Percentiles rank a stretch among this genome's conserved stretches.
Conservation (phyloP, 163 green algal genomes). For the Chlorella variabilis region DNA sequence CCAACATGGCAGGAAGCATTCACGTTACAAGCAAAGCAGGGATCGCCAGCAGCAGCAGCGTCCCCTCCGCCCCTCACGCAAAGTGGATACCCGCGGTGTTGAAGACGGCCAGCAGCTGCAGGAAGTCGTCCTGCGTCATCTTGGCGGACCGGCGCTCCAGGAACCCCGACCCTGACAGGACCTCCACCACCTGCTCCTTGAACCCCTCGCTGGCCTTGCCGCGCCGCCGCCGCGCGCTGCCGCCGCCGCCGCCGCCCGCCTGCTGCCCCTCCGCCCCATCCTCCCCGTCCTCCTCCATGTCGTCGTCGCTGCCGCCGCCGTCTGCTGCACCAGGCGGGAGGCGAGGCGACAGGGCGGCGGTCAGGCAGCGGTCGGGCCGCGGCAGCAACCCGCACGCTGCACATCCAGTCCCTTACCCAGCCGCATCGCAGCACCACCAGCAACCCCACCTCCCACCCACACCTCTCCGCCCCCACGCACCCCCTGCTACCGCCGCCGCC, state of each 20-base stretch:
- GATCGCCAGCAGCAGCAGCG: no score
- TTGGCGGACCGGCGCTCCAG: slow-evolving; percentile 78
- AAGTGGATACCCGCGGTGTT: slow-evolving; percentile 91
- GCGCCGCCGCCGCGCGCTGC: slow-evolving; percentile 22
- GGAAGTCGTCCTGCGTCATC: slow-evolving; percentile 91
- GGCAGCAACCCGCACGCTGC: neutral
- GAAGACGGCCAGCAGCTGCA: slow-evolving; percentile 85
- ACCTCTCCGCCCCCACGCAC: neutral
- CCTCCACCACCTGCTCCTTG: slow-evolving; percentile 63
- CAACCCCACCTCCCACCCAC: neutral
- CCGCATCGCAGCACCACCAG: neutral
- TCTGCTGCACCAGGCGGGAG: neutral
- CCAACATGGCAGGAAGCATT: no score
- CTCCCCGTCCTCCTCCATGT: slow-evolving; percentile 43
- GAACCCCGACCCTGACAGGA: slow-evolving; percentile 74
- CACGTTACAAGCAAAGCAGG: no score
- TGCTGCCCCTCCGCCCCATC: slow-evolving; percentile 14
- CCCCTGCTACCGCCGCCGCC: neutral
- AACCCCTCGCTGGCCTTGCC: slow-evolving; percentile 63
- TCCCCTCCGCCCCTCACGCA: slow-evolving; percentile 41
- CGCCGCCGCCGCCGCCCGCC: neutral
- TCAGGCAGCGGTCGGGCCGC: no score
- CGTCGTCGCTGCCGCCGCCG: slow-evolving; percentile 10
- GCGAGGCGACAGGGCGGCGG: no score
- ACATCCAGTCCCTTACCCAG: neutral